Base-by-base conservation (phyloP, 305 asterid species). In the Fraxinus albicans region DNA sequence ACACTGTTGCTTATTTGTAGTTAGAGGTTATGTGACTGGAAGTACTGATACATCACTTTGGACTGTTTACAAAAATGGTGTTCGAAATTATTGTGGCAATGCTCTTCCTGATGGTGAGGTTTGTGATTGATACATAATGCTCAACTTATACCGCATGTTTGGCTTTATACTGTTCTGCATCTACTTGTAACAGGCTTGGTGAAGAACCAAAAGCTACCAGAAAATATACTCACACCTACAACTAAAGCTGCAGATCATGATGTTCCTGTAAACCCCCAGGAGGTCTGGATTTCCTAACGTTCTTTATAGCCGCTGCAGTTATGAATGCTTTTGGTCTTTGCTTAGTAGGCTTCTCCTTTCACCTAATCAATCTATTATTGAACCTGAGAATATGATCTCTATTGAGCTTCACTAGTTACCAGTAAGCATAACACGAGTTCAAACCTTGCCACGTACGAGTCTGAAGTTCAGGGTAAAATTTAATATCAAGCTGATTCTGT, bases 11-110 rank as follows among this genome's bases (percentile, higher is more conserved):
- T 80, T 85, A 7, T 83, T 33, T 78, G 42, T 81, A 96, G 98
- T 93, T 77, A 90, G 99, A 91, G 98, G 99, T 77, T 94, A 92
- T 83, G 91, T 96, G 84, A 96, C 98, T 8, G 99, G 99, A 83
- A 96, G 97, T 88, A 94, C 99, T 53, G 98, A 96, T 73, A 96
- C 99, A 10, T 96, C 98, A 77, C 88, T 96, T 31, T 96, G 99
- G 99, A 93, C 98, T 0, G 97, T 96, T 78, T 96, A 96, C 90
- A 88, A 89, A 40, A 93, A 94, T 58, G 99, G 98, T 33, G 81
- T 89, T 74, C 90, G 97, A 3, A 92, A 89, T 76, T 96, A 96
- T 80, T 96, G 99, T 58, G 98, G 99, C 86, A 96, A 96, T 88
- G 86, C 78, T 42, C 98, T 96, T 81, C 98, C 97, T 17, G 94